These are phyloP conservation scores for Hypoxylon lienhwacheense DNA, from an alignment of 495 filamentous ascomycete species.

Conservation along the genomic window DNA sequence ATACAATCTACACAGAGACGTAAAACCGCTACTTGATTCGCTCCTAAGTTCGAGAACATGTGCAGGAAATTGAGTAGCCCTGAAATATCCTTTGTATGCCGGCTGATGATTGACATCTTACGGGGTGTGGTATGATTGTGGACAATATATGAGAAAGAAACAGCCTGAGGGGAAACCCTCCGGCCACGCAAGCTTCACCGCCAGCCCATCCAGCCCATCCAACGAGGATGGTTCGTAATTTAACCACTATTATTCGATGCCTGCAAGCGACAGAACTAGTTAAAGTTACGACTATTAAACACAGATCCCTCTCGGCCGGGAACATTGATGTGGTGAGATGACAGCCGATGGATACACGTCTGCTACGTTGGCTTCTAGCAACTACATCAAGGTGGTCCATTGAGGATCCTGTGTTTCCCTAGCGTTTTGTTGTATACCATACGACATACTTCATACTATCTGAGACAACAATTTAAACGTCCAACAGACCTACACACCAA, in stretches of 20 bases:
- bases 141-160: background rate
- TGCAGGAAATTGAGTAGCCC: background rate
- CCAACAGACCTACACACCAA: background rate
- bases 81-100: conserved; percentile 10
- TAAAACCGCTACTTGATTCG: too few species aligned
- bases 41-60: too few species aligned
- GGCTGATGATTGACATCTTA: conserved; percentile 13
- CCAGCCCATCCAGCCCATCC: background rate
- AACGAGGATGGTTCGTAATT: background rate
- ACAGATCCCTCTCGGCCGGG: background rate
- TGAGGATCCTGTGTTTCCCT: background rate
- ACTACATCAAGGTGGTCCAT: conserved; percentile 22
- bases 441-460: background rate
- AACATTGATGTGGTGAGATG: background rate
- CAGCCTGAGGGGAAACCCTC: background rate
- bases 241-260: background rate
- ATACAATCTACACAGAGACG: too few species aligned
- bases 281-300: conserved; percentile 6
- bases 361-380: background rate
- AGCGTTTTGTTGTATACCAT: conserved; percentile 1
- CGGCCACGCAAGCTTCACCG: conserved; percentile 2
- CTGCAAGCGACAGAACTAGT: background rate
- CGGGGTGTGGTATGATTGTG: background rate
- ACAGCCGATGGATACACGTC: background rate
- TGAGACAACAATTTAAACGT: background rate